phyloP scores from a whole-genome alignment of 305 asterid species.

The Solanum chacoense region DNA sequence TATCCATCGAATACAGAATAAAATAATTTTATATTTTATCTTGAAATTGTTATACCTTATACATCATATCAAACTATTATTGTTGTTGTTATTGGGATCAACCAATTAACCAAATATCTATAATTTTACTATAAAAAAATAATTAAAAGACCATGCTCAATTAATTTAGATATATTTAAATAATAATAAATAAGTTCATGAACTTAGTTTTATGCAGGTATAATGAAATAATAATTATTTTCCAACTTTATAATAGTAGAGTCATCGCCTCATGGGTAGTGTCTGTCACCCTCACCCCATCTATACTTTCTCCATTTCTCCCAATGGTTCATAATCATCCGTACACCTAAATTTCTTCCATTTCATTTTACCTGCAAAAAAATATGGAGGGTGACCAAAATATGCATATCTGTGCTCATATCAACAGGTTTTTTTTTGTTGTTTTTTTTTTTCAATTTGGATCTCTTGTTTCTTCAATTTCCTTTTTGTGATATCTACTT shows the following conservation, averaged over 20 bases:
- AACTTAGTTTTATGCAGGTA: background rate
- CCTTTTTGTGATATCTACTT: background rate
- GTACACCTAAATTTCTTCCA: background rate
- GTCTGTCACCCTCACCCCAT: background rate
- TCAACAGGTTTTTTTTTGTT: background rate
- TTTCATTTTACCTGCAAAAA: background rate
- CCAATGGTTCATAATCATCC: background rate
- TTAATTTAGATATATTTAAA: too few species aligned
- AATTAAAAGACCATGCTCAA: background rate
- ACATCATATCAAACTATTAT: background rate
- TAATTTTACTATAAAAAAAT: background rate
- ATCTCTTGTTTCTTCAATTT: background rate
- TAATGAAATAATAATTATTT: background rate
- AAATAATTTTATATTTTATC: too few species aligned
- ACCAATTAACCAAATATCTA: background rate
- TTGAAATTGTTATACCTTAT: too few species aligned
- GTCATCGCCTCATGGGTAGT: background rate
- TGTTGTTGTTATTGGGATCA: background rate
- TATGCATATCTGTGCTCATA: background rate
- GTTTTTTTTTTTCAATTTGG: background rate
- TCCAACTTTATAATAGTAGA: background rate
- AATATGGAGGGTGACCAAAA: background rate
- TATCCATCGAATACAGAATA: fast-evolving
- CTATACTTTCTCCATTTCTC: background rate
- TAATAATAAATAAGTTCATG: background rate